Percentiles rank a stretch among this genome's conserved stretches.
These are phyloP conservation scores for Olyra latifolia DNA, from an alignment of 176 grass and related monocot species.

Conservation along the genomic window DNA sequence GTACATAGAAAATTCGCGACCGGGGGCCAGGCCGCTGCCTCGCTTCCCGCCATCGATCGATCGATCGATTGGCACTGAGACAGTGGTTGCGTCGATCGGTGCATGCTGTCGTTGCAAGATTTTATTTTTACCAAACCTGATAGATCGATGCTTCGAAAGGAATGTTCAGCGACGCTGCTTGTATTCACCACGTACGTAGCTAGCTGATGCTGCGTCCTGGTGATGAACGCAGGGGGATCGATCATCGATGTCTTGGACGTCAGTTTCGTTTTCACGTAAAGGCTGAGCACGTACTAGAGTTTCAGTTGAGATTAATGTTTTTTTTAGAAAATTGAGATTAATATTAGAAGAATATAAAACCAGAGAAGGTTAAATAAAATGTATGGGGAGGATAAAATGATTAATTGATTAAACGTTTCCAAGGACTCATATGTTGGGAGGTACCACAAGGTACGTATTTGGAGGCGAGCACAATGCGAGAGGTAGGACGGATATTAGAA, in stretches of 20 bases:
- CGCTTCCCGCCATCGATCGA: neutral
- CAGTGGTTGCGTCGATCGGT: constrained; percentile 17
- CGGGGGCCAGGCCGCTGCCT: neutral
- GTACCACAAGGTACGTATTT: too few species aligned
- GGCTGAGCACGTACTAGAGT: neutral
- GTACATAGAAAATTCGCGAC: constrained; percentile 30
- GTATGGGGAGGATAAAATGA: too few species aligned
- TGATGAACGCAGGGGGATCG: too few species aligned
- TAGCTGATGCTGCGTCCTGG: neutral
- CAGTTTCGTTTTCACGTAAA: constrained; percentile 30
- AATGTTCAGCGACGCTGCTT: neutral
- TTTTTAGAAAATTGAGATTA: too few species aligned
- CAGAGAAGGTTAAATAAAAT: neutral
- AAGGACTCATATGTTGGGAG: too few species aligned
- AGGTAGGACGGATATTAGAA: too few species aligned
- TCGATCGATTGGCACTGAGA: neutral
- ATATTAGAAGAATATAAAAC: neutral
- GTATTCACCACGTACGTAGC: neutral
- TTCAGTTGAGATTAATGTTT: constrained; percentile 18
- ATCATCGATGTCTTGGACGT: constrained; percentile 13
- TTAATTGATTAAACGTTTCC: too few species aligned
- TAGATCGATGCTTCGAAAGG: neutral
- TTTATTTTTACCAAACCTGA: neutral
- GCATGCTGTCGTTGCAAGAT: neutral
- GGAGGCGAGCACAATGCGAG: too few species aligned